Base-by-base conservation (phyloP, 495 filamentous ascomycete species). In the Neurospora intermedia region DNA sequence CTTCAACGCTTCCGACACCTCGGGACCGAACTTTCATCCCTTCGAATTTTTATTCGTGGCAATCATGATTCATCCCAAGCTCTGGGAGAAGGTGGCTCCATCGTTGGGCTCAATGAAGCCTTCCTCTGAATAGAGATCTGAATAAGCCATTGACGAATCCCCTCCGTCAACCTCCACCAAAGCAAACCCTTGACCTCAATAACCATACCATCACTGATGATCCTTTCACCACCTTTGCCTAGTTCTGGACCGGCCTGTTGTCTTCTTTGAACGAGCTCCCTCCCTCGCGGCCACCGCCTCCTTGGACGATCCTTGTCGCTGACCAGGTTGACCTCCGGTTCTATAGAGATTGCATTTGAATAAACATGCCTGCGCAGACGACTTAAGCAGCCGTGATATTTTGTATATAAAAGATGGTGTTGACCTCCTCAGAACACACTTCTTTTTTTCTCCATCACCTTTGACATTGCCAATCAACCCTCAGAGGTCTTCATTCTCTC, bases 401-500 rank as follows among this genome's bases (percentile, higher is more conserved):
- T 66, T 35, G 54, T 27, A 66, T 66, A 66, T 66, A 66, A 66
- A 35, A 35, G 54, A 18, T 38, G 23, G 1, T 16, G 23, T 66
- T 66, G 54, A 66, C 35, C 54, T 1, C 27, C 27, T 66, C 54
- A 38, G 4, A 16, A 18, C 27, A 9, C 54, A 38, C 16, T 3
- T 6, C 23, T 66, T 35, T 62, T 23, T 31, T 62, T 31, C 18
- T 8, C 45, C 45, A 69, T 35, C 71, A 70, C 73, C 54, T 72
- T 73, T 43, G 16, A 71, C 43, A 40, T 69, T 31, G 41, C 41
- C 71, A 35, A 9, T 46, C 16, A 69, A 69, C 54, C 54, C 54
- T 66, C 54, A 66, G 31, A 45, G 70, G 69, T 43, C 38, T 48
- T 74, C 46, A 54, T 72, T 69, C 15, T 62, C 35, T 69, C 71